Evolutionary conservation across 352 stramenopile genomes (phyloP).

Genomic region (Phytopythium sindhum): DNA sequence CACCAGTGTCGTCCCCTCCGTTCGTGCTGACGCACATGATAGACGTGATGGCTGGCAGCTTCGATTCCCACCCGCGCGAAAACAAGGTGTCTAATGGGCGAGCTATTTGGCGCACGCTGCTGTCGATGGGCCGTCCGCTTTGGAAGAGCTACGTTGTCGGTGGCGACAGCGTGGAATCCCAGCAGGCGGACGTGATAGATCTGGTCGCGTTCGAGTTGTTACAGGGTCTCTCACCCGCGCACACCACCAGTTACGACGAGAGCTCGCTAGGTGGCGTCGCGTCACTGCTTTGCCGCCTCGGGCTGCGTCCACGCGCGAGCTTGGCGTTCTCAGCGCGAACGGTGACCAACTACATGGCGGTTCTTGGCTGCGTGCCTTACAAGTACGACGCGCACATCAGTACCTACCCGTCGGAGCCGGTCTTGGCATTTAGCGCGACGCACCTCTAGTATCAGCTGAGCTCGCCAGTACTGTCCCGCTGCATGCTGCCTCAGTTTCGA

Average conservation of each 20-base stretch:
- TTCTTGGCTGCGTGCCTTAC: constrained; percentile 11
- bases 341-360: constrained; percentile 25
- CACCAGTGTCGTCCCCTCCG: background rate
- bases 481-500: constrained; percentile 9
- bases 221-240: too few species aligned
- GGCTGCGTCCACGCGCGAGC: constrained; percentile 13
- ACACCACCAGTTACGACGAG: constrained; percentile 4
- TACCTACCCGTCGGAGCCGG: constrained; percentile 21
- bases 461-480: background rate
- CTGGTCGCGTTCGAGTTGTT: too few species aligned
- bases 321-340: constrained; percentile 12
- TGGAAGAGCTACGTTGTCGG: too few species aligned
- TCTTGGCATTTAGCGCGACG: constrained; percentile 26
- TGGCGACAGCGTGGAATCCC: too few species aligned
- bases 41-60: too few species aligned
- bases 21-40: too few species aligned
- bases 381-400: constrained; percentile 15
- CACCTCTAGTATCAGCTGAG: constrained; percentile 18
- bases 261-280: constrained; percentile 15
- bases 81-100: too few species aligned
- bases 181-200: too few species aligned
- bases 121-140: too few species aligned
- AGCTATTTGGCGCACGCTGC: too few species aligned
- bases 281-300: constrained; percentile 22
- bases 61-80: too few species aligned